Percentiles rank a stretch among this genome's conserved stretches.
Conservation (phyloP, 306 rosid species). For the Abrus pulchellus region DNA sequence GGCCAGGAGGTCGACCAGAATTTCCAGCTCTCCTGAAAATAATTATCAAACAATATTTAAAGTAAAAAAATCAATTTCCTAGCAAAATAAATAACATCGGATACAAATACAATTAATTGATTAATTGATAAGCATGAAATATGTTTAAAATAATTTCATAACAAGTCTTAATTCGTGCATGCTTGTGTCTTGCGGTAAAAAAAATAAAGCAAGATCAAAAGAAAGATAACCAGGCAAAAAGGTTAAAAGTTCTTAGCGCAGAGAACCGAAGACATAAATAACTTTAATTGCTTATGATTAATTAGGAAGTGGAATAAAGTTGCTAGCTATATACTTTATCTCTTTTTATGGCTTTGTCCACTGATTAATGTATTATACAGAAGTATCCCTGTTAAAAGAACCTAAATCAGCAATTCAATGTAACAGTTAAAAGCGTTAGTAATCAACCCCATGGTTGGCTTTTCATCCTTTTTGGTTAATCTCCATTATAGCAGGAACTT, state of each 20-base stretch:
- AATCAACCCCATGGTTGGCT: slow-evolving; percentile 35
- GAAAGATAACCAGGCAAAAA: slow-evolving; percentile 57
- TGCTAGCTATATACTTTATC: slow-evolving; percentile 53
- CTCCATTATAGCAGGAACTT: slow-evolving; percentile 34
- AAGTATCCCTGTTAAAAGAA: slow-evolving; percentile 28
- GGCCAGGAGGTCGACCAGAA: slow-evolving; percentile 82
- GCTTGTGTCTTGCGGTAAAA: slow-evolving; percentile 41
- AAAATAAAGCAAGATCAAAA: slow-evolving; percentile 57
- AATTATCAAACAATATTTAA: slow-evolving; percentile 31
- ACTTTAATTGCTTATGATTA: slow-evolving; percentile 55
- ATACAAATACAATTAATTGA: neutral
- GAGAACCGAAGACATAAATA: slow-evolving; percentile 52
- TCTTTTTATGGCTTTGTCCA: slow-evolving; percentile 45
- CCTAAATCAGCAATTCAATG: slow-evolving; percentile 63
- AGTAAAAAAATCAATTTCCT: slow-evolving; percentile 20
- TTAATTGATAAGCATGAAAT: neutral
- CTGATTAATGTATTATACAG: slow-evolving; percentile 39
- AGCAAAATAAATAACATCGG: slow-evolving; percentile 7
- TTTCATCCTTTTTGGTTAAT: slow-evolving; percentile 32
- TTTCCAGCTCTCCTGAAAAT: slow-evolving; percentile 74
- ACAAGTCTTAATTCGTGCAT: slow-evolving; percentile 34
- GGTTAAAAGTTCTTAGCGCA: slow-evolving; percentile 43
- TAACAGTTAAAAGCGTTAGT: slow-evolving; percentile 63
- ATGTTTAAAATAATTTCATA: slow-evolving; percentile 29
- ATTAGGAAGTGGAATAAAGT: slow-evolving; percentile 68